Base-by-base conservation (phyloP, 805 yeast genomes). In the Priceomyces fermenticarens region DNA sequence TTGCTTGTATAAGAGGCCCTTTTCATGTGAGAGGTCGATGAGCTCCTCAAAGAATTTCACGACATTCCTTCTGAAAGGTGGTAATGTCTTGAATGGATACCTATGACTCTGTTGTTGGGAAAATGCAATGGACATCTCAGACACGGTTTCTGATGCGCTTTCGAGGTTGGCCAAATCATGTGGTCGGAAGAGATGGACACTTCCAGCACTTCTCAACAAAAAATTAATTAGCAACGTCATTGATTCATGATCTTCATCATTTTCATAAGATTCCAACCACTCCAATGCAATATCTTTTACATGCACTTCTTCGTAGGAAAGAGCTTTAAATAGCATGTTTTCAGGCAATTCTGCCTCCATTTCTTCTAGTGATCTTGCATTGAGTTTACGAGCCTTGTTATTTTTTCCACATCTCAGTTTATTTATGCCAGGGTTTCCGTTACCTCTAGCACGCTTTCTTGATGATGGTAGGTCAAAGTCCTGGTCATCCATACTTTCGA, bases 141-240 rank as follows among this genome's bases (percentile, higher is more conserved):
- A 80, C 8, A 87, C 76, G 0, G 96, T 86, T 28, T 82, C 85
- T 11, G 75, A 67, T 0, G 93, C 85, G 6, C 86, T 77, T 32
- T 85, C 89, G 39, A 76, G 67, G 52, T 81, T 82, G 16, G 67
- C 70, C 37, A 88, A 81, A 57, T 89, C 97, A 58, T 90, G 95
- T 20, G 79, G 77, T 44, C 81, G 82, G 8, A 87, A 76, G 17
- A 75, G 77, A 2, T 80, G 70, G 14, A 78, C 70, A 37, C 89
- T 83, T 0, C 96, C 96, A 55, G 87, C 80, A 36, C 81, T 68
- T 43, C 89, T 70, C 31, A 90, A 63, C 1, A 87, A 50, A 37
- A 88, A 69, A 58, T 90, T 89, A 32, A 89, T 63, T 38, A 89
- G 61, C 29, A 77, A 78, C 33, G 80, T 75, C 38, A 86, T 60